These are phyloP conservation scores for Boletus fagicola DNA, from an alignment of 768 basidiomycete genomes.

Conservation along the genomic window DNA sequence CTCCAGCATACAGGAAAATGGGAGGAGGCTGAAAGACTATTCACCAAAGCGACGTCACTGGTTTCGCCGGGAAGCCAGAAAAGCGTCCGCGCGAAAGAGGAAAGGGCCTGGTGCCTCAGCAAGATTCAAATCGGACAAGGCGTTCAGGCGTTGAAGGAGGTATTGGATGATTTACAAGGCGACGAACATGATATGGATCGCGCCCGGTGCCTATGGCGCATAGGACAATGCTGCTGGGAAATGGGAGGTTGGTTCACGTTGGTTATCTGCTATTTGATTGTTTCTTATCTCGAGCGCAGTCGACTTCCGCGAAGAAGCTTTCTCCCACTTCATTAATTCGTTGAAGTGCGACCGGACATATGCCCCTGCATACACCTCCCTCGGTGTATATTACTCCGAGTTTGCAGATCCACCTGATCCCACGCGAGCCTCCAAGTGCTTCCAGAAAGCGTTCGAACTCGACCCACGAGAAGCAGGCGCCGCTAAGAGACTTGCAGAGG, in stretches of 20 bases:
- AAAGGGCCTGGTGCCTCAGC: constrained; percentile 76
- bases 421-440: constrained; percentile 87
- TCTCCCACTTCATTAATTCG: constrained; percentile 73
- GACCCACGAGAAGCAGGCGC: constrained; percentile 87
- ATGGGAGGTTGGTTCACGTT: constrained; percentile 53
- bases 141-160: constrained; percentile 45
- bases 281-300: constrained; percentile 34
- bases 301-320: constrained; percentile 60
- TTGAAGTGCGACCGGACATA: constrained; percentile 73
- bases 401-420: constrained; percentile 70
- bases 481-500: constrained; percentile 77
- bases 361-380: constrained; percentile 90
- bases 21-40: constrained; percentile 61
- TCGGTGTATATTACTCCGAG: constrained; percentile 87
- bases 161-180: constrained; percentile 43
- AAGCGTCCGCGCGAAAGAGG: constrained; percentile 70
- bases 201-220: constrained; percentile 81
- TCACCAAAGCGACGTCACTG: constrained; percentile 54
- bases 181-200: constrained; percentile 54
- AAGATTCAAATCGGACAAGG: constrained; percentile 53
- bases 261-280: background rate
- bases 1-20: constrained; percentile 63
- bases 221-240: constrained; percentile 76
- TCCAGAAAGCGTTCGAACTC: constrained; percentile 97
- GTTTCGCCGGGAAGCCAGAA: constrained; percentile 44